Percentiles rank a stretch among this genome's conserved stretches.
Evolutionary conservation across 768 basidiomycete species (phyloP).

Genomic region (Ramaria rubella): DNA sequence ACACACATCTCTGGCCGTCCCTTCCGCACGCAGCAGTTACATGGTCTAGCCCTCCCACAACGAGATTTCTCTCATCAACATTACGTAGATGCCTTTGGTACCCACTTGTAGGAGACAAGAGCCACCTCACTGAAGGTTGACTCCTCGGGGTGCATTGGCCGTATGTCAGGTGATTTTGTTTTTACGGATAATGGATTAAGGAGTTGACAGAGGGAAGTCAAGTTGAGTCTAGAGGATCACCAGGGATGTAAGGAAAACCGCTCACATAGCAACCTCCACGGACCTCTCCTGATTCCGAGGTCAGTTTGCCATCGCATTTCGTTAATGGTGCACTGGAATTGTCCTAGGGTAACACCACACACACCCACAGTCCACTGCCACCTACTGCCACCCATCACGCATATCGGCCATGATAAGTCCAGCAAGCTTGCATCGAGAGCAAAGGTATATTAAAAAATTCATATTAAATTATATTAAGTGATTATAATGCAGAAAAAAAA

Average conservation of each 20-base stretch:
- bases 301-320: too few relatives aligned
- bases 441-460: too few relatives aligned
- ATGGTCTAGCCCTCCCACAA: constrained; percentile 39
- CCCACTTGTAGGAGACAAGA: background rate
- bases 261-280: too few relatives aligned
- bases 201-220: background rate
- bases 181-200: background rate
- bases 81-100: background rate
- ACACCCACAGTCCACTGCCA: too few relatives aligned
- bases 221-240: background rate
- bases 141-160: background rate
- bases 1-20: constrained; percentile 49
- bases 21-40: constrained; percentile 45
- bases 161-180: background rate
- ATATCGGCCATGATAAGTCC: too few relatives aligned
- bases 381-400: too few relatives aligned
- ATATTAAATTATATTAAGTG: too few relatives aligned
- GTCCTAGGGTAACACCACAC: too few relatives aligned
- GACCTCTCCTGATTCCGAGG: background rate
- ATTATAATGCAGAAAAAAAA: too few relatives aligned
- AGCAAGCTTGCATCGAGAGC: too few relatives aligned
- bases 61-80: constrained; percentile 51
- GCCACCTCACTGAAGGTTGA: background rate
- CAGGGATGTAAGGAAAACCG: background rate
- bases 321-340: too few relatives aligned